Evolutionary conservation across 805 yeast species (phyloP).

Genomic region (Isabelozyma heimii): DNA sequence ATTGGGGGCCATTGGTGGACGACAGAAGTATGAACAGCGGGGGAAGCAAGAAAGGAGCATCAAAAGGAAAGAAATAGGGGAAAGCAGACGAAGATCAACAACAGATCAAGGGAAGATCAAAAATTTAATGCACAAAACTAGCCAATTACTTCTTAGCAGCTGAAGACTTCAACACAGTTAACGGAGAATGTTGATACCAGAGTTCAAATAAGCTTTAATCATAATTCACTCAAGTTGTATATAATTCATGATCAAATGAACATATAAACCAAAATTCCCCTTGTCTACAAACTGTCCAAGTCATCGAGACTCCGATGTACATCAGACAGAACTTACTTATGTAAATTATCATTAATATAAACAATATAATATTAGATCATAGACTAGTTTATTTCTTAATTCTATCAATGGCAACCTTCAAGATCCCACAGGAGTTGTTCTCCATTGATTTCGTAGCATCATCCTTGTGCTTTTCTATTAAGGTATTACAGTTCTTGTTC

Average conservation of each 20-base stretch:
- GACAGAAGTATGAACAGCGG: conserved; percentile 22
- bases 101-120: neutral
- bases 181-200: too few species aligned
- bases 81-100: neutral
- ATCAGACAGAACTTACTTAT: neutral
- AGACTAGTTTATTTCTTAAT: conserved; percentile 8
- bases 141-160: too few species aligned
- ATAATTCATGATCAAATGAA: too few species aligned
- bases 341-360: neutral
- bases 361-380: neutral
- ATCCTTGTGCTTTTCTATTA: conserved; percentile 19
- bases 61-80: conserved; percentile 21
- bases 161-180: too few species aligned
- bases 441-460: conserved; percentile 13
- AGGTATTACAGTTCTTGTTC: conserved; percentile 18
- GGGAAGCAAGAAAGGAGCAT: conserved; percentile 20
- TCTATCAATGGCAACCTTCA: conserved; percentile 34
- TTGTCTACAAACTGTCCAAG: too few species aligned
- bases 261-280: too few species aligned
- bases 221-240: too few species aligned
- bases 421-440: conserved; percentile 31
- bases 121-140: too few species aligned
- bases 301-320: neutral
- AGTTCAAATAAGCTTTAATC: too few species aligned
- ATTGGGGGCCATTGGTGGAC: conserved; percentile 85